These are phyloP conservation scores for Stagonosporopsis cucurbitacearum DNA, from an alignment of 2,329 filamentous ascomycete species.

Conservation along the genomic window DNA sequence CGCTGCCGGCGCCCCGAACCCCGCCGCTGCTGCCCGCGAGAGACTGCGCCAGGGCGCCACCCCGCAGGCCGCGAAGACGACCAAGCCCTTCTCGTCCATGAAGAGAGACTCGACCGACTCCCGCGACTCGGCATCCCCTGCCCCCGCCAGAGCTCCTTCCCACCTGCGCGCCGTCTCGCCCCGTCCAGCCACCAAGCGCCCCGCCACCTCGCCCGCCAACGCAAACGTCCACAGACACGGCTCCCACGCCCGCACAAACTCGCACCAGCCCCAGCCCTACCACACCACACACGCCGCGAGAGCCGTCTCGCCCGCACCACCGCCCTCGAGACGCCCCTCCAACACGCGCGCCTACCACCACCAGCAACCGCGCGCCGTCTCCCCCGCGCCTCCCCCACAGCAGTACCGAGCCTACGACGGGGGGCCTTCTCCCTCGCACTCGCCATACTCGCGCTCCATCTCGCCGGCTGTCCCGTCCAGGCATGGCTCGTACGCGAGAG, in stretches of 20 bases:
- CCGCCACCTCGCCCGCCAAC: constrained; percentile 50
- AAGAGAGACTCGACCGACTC: constrained; percentile 52
- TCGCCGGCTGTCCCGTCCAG: constrained; percentile 36
- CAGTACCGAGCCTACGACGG: constrained; percentile 33
- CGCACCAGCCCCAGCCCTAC: constrained; percentile 35
- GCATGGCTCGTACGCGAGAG: constrained; percentile 11
- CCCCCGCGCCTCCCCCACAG: constrained; percentile 33
- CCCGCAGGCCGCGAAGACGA: constrained; percentile 47
- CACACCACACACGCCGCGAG: constrained; percentile 26
- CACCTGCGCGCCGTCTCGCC: constrained; percentile 52
- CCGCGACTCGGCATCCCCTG: constrained; percentile 39
- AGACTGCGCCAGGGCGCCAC: constrained; percentile 41
- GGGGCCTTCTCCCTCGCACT: constrained; percentile 22
- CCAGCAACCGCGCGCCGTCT: constrained; percentile 28
- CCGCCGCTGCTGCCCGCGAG: constrained; percentile 48
- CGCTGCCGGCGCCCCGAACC: constrained; percentile 51
- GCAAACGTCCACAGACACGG: constrained; percentile 38
- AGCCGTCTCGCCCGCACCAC: constrained; percentile 36
- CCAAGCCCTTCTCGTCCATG: constrained; percentile 59
- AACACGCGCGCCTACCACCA: constrained; percentile 20
- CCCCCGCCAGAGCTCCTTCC: constrained; percentile 21
- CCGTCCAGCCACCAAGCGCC: constrained; percentile 42
- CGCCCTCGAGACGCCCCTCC: constrained; percentile 24
- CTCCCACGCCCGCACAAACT: constrained; percentile 33
- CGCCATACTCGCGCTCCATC: constrained; percentile 12